Base-by-base conservation (phyloP, 495 filamentous ascomycete species). In the Hypoxylon intermedium region DNA sequence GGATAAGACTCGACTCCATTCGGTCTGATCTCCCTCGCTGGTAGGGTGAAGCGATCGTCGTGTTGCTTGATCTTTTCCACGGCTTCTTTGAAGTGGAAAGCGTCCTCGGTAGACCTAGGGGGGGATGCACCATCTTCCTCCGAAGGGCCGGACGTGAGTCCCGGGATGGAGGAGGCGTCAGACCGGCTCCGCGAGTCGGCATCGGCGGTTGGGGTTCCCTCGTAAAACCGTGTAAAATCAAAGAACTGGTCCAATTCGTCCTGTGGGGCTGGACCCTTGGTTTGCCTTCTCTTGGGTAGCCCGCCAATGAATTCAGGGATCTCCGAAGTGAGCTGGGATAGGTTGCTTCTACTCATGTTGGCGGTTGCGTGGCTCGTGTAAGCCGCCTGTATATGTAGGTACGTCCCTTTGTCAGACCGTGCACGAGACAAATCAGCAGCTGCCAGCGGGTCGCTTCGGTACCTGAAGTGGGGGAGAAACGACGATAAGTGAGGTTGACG, bases 361-460 rank as follows among this genome's bases (percentile, higher is more conserved):
- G 63, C 64, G 59, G 62, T 65, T 71, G 68, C 68, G 68, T 71
- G 66, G 68, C 62, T 67, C 68, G 62, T 71, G 68, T 71, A 71
- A 71, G 68, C 69, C 68, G 58, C 57, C 52, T 67, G 62, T 67
- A 65, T 67, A 71, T 65, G 67, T 65, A 71, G 58, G 68, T 69
- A 71, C 67, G 58, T 66, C 58, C 43, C 66, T 71, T 67, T 71
- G 68, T 71, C 68, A 69, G 68, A 71, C 68, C 65, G 60, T 69
- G 65, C 62, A 65, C 68, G 67, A 71, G 65, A 69, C 68, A 67
- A 71, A 71, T 71, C 68, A 71, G 68, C 68, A 67, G 48, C 34
- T 60, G 62, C 66, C 59, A 68, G 68, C 68, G 68, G 68, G 68
- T 71, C 67, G 56, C 67, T 47, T 69, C 64, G 68, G 68, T 69